Conservation (phyloP, 225 moss, liverwort and hornwort genomes). For the Lunularia cruciata region DNA sequence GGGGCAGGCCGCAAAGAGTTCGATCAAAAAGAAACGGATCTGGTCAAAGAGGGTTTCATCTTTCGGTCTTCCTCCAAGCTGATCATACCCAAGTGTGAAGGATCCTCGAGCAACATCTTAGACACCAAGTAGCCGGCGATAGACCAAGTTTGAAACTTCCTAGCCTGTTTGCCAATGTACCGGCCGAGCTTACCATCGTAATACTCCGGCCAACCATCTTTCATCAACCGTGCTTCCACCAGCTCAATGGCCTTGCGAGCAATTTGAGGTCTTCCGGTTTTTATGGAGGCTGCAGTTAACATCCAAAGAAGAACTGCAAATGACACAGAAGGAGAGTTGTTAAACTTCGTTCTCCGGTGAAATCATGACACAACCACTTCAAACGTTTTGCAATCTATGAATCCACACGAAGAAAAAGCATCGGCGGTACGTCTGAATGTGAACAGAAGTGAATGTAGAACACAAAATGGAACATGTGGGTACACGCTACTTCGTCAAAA, state of each 20-base stretch:
- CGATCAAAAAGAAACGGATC: slow-evolving; percentile 64
- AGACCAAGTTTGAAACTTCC: slow-evolving; percentile 88
- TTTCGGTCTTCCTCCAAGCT: slow-evolving; percentile 91
- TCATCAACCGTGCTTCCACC: slow-evolving; percentile 75
- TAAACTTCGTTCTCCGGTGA: neutral
- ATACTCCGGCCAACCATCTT: slow-evolving; percentile 94
- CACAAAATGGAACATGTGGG: neutral
- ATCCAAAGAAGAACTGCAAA: slow-evolving; percentile 90
- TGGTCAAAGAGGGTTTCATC: slow-evolving; percentile 77
- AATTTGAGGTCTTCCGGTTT: slow-evolving; percentile 90
- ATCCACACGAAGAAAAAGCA: neutral
- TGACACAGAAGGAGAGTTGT: neutral
- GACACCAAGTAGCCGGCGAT: slow-evolving; percentile 94
- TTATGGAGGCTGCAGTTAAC: slow-evolving; percentile 94
- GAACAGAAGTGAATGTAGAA: neutral
- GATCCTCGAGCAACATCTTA: slow-evolving; percentile 96
- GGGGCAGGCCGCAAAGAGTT: too few species aligned
- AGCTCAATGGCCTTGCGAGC: slow-evolving; percentile 80
- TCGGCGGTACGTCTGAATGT: neutral
- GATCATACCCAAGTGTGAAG: slow-evolving; percentile 75
- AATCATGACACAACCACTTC: neutral
- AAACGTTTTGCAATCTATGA: neutral
- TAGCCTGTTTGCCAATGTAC: slow-evolving; percentile 86
- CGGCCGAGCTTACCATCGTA: slow-evolving; percentile 90
- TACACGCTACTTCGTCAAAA: too few species aligned